Conservation (phyloP, 2,329 filamentous ascomycete species). For the Nigrograna mackinnonii region DNA sequence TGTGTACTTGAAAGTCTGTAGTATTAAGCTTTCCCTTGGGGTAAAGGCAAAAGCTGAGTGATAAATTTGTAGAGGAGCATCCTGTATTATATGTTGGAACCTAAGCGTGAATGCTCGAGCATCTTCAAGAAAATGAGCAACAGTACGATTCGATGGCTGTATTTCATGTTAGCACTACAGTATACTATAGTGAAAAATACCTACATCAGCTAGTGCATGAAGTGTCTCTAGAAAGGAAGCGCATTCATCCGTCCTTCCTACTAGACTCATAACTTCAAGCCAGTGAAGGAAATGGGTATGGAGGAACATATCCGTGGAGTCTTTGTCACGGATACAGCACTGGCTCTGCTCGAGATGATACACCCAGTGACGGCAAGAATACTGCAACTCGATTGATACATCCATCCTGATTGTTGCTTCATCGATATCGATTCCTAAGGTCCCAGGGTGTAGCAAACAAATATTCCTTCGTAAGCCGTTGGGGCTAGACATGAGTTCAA, state of each 20-base stretch:
- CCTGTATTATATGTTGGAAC: conserved; percentile 4
- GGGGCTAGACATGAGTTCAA: conserved; percentile 37
- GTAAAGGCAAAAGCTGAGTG: conserved; percentile 7
- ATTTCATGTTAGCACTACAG: too few relatives aligned
- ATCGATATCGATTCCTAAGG: neutral
- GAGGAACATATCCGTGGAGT: conserved; percentile 35
- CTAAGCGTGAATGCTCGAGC: too few relatives aligned
- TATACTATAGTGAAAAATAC: too few relatives aligned
- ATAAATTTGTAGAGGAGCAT: conserved; percentile 8
- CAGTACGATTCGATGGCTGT: too few relatives aligned
- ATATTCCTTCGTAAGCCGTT: conserved; percentile 34
- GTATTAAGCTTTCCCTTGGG: conserved; percentile 1
- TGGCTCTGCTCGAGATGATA: conserved; percentile 9
- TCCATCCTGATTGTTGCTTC: neutral
- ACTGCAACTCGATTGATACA: conserved; percentile 19
- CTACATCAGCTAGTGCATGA: too few relatives aligned
- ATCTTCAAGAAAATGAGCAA: too few relatives aligned
- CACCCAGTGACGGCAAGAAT: conserved; percentile 39
- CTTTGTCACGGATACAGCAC: conserved; percentile 17
- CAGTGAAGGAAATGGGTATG: conserved; percentile 43
- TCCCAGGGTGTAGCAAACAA: conserved; percentile 32
- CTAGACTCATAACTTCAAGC: conserved; percentile 45
- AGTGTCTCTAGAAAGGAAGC: too few relatives aligned
- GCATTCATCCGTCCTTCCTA: conserved; percentile 10
- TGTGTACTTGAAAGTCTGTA: neutral